Evolutionary conservation across 2,329 filamentous ascomycete species (phyloP).

Genomic region (Gremmenia infestans): DNA sequence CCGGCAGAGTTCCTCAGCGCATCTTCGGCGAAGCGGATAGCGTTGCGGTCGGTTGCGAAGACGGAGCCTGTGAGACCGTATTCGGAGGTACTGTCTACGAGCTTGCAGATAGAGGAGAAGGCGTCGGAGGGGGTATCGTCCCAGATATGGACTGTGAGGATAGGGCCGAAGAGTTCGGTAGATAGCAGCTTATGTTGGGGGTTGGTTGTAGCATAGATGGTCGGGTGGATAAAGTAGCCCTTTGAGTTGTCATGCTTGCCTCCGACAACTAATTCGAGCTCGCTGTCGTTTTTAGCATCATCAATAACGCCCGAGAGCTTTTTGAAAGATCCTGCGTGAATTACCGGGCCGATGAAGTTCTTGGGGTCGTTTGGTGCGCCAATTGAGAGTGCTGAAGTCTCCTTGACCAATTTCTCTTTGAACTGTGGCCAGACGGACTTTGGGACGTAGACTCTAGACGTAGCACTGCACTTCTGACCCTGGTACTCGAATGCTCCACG

Average conservation of each 20-base stretch:
- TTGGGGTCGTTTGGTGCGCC: constrained; percentile 62
- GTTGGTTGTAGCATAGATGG: constrained; percentile 71
- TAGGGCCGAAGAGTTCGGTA: constrained; percentile 77
- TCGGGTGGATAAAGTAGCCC: constrained; percentile 81
- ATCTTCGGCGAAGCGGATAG: constrained; percentile 64
- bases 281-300: constrained; percentile 67
- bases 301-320: constrained; percentile 75
- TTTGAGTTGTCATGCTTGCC: constrained; percentile 72
- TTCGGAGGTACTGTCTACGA: constrained; percentile 67
- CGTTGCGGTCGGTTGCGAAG: constrained; percentile 65
- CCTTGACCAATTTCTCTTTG: constrained; percentile 59
- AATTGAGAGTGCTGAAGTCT: constrained; percentile 65
- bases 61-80: constrained; percentile 75
- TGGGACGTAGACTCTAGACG: constrained; percentile 74
- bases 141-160: constrained; percentile 73
- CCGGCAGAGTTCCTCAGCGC: constrained; percentile 67
- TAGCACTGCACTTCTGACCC: constrained; percentile 87
- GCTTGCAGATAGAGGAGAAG: constrained; percentile 53
- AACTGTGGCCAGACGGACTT: constrained; percentile 70
- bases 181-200: constrained; percentile 69
- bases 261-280: constrained; percentile 68
- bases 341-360: constrained; percentile 85
- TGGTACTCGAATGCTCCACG: constrained; percentile 88
- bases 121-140: constrained; percentile 57
- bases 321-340: constrained; percentile 76